Evolutionary conservation across 495 filamentous ascomycete species (phyloP).

Genomic region (Neurospora sp.): DNA sequence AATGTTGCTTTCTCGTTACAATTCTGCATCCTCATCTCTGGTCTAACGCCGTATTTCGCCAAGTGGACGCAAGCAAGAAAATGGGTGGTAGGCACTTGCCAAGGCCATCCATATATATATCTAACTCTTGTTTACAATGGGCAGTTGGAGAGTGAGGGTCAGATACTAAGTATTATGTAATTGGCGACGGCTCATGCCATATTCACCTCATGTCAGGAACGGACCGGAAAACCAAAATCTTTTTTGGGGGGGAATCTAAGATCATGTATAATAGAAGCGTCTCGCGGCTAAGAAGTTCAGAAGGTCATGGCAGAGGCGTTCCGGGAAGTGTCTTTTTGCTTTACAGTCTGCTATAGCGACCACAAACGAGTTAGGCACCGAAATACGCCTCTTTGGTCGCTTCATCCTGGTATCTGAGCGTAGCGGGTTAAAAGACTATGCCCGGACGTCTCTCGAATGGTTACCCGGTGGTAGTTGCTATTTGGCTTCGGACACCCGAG

Average conservation of each 20-base stretch:
- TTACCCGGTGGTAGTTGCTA: not conserved
- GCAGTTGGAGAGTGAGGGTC: not conserved
- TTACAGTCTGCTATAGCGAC: not conserved
- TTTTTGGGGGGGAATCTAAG: constrained; percentile 2
- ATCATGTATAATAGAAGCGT: constrained; percentile 7
- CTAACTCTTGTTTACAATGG: not conserved
- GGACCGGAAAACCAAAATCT: constrained; percentile 7
- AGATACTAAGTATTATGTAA: not conserved
- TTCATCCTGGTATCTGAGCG: not conserved
- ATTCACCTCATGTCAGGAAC: not conserved
- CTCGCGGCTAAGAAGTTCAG: constrained; percentile 2
- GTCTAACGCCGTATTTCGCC: not conserved
- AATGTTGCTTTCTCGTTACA: not conserved
- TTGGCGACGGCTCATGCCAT: not conserved
- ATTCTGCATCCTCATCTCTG: not conserved
- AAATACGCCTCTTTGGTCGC: not conserved
- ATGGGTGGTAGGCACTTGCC: not conserved
- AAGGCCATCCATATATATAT: not conserved
- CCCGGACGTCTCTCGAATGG: not conserved
- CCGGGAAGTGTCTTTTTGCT: not conserved
- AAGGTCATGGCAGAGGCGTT: constrained; percentile 17
- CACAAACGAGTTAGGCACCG: not conserved
- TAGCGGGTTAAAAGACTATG: not conserved
- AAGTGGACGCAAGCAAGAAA: not conserved
- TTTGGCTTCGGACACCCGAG: not conserved